A percentile compares a stretch with the other conserved stretches of the same genome.
phyloP scores from a whole-genome alignment of 345 rosid species.

The Salix exigua region DNA sequence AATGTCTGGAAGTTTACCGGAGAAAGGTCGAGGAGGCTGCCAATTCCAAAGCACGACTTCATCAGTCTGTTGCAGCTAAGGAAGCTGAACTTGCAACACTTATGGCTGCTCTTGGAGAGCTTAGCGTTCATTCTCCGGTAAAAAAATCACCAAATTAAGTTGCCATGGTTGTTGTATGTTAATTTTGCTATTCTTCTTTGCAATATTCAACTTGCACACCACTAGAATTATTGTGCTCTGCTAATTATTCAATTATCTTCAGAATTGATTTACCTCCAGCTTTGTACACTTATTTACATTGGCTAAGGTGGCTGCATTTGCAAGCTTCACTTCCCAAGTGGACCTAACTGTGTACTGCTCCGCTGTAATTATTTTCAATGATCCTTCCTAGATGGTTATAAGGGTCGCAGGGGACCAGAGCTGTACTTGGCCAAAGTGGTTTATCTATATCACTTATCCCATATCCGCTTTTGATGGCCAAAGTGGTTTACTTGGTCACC shows the following conservation, averaged over 20 bases:
- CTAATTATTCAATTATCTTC: neutral
- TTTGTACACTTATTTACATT: neutral
- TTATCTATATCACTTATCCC: neutral
- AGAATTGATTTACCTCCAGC: neutral
- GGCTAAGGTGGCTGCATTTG: neutral
- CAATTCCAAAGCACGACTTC: constrained; percentile 79
- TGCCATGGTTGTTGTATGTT: neutral
- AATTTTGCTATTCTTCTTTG: no score
- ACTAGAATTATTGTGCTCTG: neutral
- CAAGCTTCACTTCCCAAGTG: neutral
- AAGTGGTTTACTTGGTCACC: neutral
- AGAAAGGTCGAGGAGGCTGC: constrained; percentile 94
- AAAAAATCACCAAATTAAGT: neutral
- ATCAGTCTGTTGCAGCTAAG: constrained; percentile 84
- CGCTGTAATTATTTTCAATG: neutral
- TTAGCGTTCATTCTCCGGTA: constrained; percentile 64
- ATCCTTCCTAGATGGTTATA: neutral
- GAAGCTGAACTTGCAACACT: constrained; percentile 96
- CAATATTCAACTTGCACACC: neutral
- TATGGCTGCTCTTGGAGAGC: constrained; percentile 82
- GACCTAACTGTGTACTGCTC: neutral
- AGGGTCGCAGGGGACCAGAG: neutral
- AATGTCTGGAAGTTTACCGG: constrained; percentile 82
- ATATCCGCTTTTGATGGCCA: neutral
- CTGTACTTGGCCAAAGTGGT: neutral